Evolutionary conservation across 257 asterid species (phyloP).

Genomic region (Coffea eugenioides): DNA sequence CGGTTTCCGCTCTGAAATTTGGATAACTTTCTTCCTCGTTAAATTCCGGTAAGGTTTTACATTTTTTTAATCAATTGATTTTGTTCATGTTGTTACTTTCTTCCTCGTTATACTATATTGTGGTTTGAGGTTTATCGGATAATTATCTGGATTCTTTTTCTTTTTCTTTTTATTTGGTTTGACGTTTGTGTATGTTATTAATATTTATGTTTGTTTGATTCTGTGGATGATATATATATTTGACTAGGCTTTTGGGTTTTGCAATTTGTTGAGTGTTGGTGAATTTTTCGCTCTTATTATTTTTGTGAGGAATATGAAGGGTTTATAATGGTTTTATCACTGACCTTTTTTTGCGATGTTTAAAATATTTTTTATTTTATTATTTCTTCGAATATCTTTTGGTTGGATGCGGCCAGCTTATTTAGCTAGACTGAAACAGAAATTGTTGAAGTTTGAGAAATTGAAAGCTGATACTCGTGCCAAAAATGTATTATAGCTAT

Average conservation of each 20-base stretch:
- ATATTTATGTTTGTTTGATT: not conserved
- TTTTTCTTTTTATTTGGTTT: not conserved
- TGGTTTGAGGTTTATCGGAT: not conserved
- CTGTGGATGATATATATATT: not conserved
- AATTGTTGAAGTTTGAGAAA: not conserved
- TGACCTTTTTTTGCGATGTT: not conserved
- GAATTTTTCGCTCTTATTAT: not conserved
- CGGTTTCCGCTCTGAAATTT: conserved; percentile 10
- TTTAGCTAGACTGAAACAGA: not conserved
- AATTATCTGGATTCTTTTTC: not conserved
- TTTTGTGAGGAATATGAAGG: not conserved
- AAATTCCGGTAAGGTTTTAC: conserved; percentile 17
- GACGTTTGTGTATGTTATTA: not conserved
- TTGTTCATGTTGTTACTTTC: not conserved
- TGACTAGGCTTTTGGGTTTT: not conserved
- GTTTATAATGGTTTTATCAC: conserved; percentile 5
- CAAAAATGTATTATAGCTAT: not conserved
- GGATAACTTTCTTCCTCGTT: conserved; percentile 6
- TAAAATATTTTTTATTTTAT: not conserved
- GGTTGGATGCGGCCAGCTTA: not conserved
- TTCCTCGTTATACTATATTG: too few relatives aligned
- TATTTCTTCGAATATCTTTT: not conserved
- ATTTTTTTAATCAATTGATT: not conserved
- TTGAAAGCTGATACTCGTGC: not conserved
- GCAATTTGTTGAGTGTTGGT: not conserved